Percentiles rank a stretch among this genome's conserved stretches.
These are phyloP conservation scores for Zygnema circumcarinatum DNA, from an alignment of 139 green algal species.

Conservation along the genomic window DNA sequence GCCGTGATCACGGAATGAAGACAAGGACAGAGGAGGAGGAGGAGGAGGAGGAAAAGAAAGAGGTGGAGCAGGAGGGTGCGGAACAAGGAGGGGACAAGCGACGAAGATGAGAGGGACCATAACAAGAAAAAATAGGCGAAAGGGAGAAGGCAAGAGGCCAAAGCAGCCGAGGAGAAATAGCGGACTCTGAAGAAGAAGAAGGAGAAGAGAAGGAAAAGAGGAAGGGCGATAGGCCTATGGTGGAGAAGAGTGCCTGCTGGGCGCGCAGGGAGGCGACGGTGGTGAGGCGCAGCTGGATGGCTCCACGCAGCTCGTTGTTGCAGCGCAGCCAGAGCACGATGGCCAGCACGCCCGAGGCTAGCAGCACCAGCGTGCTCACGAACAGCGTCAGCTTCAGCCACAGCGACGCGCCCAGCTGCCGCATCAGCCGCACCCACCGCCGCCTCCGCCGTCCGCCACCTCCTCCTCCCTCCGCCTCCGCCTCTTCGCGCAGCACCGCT, in stretches of 20 bases:
- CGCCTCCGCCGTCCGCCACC: no score
- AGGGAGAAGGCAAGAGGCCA: not conserved
- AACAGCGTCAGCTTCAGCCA: conserved; percentile 28
- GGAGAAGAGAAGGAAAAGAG: conserved; percentile 24
- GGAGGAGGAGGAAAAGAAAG: not conserved
- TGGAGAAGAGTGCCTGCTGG: not conserved
- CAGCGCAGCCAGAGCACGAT: conserved; percentile 6
- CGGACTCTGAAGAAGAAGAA: not conserved
- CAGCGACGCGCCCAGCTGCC: not conserved
- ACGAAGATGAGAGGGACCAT: conserved; percentile 11
- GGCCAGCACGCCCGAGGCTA: conserved; percentile 5
- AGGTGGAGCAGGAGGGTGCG: not conserved
- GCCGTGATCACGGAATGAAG: not conserved
- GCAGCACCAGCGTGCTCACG: conserved; percentile 7
- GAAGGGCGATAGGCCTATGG: not conserved
- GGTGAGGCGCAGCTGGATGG: not conserved
- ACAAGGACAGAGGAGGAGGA: not conserved
- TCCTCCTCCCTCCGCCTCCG: no score
- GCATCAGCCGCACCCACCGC: not conserved
- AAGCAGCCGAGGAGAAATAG: not conserved
- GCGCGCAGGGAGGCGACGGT: not conserved
- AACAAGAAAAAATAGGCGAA: not conserved
- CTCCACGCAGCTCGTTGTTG: not conserved
- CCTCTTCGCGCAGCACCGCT: no score
- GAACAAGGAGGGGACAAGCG: not conserved